Evolutionary conservation across 2,329 filamentous ascomycete genomes (phyloP), one percentile per base, ranked within the genome.

Genomic region (Ophiostoma pallidulum): DNA sequence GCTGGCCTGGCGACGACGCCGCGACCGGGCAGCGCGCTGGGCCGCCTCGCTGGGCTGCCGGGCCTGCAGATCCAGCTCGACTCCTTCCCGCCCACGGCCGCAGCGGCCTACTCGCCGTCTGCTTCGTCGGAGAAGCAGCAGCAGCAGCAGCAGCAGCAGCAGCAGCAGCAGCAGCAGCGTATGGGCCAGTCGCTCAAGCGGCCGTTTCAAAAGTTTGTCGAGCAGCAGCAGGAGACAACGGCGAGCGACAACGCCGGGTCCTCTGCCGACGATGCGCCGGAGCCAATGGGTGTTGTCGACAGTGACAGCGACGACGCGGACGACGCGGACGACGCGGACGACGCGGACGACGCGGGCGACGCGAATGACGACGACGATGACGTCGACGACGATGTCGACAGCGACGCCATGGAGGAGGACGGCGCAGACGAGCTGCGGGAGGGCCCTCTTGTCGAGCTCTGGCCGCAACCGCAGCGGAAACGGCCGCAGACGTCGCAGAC

Each of bases 121-220:
- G n/a, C 9, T 4, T 43, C 41, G 18, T 20, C 35, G 14, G 40
- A 26, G 6, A 39, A 24, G 10, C n/a, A n/a, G n/a, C n/a, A n/a
- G n/a, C n/a, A n/a, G n/a, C n/a, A n/a, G n/a, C n/a, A n/a, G n/a
- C n/a, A n/a, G n/a, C n/a, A n/a, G n/a, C n/a, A n/a, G n/a, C n/a
- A n/a, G n/a, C n/a, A n/a, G n/a, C n/a, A n/a, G n/a, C n/a, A n/a
- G n/a, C n/a, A 45, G n/a, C 49, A 48, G 40, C 51, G 49, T 14
- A 47, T 47, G 8, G 49, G 49, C 2, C 33, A 45, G 3, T 45
- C 52, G 1, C 37, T 53, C 14, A 53, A 36, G 22, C 33, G 24
- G 4, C 49, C 46, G 2, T 36, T 47, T 14, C 41, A 50, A 5
- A 36, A 32, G 19, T 19, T 47, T 19, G 35, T 22, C 4, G 41